These are phyloP conservation scores for Serendipita sp. DNA, from an alignment of 768 basidiomycete genomes.

Conservation along the genomic window DNA sequence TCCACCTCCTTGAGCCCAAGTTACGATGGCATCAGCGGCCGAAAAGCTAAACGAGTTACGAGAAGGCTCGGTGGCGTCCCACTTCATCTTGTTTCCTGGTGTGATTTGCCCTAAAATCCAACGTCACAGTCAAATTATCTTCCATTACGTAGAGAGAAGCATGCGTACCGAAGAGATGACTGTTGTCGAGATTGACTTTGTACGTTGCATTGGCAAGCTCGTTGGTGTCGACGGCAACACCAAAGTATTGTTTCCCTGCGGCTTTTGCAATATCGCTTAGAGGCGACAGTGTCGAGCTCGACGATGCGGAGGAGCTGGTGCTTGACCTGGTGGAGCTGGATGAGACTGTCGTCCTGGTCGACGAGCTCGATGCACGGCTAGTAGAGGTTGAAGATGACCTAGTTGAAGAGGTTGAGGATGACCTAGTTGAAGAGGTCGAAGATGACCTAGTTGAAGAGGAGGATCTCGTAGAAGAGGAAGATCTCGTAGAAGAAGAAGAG, in stretches of 20 bases:
- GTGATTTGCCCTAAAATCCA: conserved; percentile 23
- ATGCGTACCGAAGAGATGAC: conserved; percentile 21
- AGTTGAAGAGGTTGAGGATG: too few species aligned
- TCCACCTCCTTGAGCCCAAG: conserved; percentile 26
- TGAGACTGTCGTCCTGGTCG: background rate
- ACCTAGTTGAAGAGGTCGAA: too few species aligned
- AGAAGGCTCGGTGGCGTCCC: conserved; percentile 34
- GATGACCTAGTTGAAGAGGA: too few species aligned
- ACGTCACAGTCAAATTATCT: background rate
- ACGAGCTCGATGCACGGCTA: background rate
- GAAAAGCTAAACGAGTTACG: conserved; percentile 32
- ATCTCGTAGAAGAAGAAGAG: background rate
- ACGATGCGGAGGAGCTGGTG: background rate
- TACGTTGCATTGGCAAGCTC: conserved; percentile 31
- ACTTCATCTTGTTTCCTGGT: conserved; percentile 40
- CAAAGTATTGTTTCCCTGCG: conserved; percentile 22
- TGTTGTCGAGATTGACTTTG: conserved; percentile 24
- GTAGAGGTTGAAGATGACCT: too few species aligned
- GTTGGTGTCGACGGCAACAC: conserved; percentile 32
- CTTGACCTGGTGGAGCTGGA: background rate
- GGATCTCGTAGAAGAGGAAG: too few species aligned
- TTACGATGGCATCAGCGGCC: conserved; percentile 28
- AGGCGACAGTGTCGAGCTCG: background rate
- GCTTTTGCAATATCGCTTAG: background rate
- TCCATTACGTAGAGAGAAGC: background rate